Evolutionary conservation across 1,284 basidiomycete species (phyloP), one percentile per base, ranked within the genome.

Genomic region (Exsudoporus floridanus): DNA sequence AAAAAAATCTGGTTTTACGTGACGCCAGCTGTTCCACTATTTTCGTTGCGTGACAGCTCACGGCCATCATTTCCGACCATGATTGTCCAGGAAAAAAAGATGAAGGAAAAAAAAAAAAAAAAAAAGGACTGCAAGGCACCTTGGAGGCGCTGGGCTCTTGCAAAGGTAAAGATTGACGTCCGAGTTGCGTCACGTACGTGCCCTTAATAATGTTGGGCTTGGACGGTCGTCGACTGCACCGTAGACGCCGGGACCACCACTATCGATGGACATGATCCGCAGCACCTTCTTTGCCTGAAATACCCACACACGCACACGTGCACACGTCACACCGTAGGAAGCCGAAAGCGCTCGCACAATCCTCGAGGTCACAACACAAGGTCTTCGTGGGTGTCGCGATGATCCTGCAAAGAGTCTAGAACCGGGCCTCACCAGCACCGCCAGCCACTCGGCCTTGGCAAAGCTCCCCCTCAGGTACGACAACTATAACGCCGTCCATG

Each of bases 111-210:
- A 23, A 23, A 23, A 23, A 23, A 23, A 23, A 23, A 23, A 23
- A 23, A 23, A 23, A 5, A 5, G 5, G 4, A 5, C 4, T 23
- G 23, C 23, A 23, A 23, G 23, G 23, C 23, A 23, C 23, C 23
- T 23, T 5, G 23, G 5, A 23, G 23, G 23, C 23, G 23, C 23
- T 5, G 23, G 23, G 5, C 23, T 5, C 54, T 56, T 30, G 48
- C 46, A 42, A 57, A 53, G 54, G 54, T 21, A 57, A 60, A 60
- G 56, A 57, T 57, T 57, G 49, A 31, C 56, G 33, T 60, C 39
- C 27, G 36, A 50, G 49, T 27, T 31, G 6, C 13, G 5, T 40
- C 55, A 56, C 55, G 36, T 55, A 53, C 25, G 5, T 18, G n/a
- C 4, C 16, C 39, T 52, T 46, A 60, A 56, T 42, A 2, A 46